Evolutionary conservation across 1,284 basidiomycete genomes (phyloP).

Genomic region (Blastosporella zonata): DNA sequence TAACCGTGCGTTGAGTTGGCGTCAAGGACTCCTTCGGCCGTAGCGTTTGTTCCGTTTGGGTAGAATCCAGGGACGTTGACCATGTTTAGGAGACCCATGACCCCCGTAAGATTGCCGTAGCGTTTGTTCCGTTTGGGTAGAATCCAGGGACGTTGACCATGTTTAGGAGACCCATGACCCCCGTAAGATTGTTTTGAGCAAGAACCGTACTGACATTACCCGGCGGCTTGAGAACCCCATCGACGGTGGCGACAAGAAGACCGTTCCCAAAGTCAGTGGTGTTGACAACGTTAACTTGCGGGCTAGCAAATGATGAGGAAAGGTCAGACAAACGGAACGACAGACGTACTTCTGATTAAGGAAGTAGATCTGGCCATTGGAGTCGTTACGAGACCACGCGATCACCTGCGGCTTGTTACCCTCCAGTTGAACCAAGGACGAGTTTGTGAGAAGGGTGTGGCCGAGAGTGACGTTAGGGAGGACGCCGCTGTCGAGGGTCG

Average conservation of each 20-base stretch:
- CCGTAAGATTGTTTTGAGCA: conserved; percentile 38
- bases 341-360: conserved; percentile 51
- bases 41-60: conserved; percentile 27
- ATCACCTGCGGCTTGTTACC: conserved; percentile 61
- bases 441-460: conserved; percentile 55
- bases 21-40: conserved; percentile 36
- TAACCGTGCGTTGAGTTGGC: conserved; percentile 42
- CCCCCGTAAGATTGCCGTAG: conserved; percentile 37
- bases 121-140: conserved; percentile 19
- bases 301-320: conserved; percentile 22
- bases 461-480: conserved; percentile 61
- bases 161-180: conserved; percentile 27
- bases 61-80: conserved; percentile 21
- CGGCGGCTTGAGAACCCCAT: conserved; percentile 54
- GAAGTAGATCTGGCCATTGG: conserved; percentile 40
- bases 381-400: conserved; percentile 48
- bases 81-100: conserved; percentile 26
- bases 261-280: conserved; percentile 40
- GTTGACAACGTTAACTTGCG: conserved; percentile 46
- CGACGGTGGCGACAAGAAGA: conserved; percentile 50
- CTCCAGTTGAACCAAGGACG: conserved; percentile 48
- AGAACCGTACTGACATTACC: conserved; percentile 45
- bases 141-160: conserved; percentile 21
- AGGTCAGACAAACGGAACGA: too few species aligned
- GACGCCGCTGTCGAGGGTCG: conserved; percentile 31